A percentile compares a stretch with the other conserved stretches of the same genome.
Evolutionary conservation across 805 yeast species (phyloP).

Genomic region (Pichia manshurica): DNA sequence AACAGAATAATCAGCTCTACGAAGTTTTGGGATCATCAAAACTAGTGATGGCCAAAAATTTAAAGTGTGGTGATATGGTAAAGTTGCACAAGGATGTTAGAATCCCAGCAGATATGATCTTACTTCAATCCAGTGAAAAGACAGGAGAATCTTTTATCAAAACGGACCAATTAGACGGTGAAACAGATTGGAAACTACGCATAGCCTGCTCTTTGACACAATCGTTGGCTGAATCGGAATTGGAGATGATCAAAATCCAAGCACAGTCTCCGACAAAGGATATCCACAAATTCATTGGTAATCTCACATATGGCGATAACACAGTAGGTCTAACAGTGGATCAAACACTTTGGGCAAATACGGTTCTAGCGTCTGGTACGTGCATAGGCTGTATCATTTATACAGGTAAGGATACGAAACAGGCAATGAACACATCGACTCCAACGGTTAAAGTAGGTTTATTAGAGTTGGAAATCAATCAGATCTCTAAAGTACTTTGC

Average conservation of each 20-base stretch:
- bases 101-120: conserved; percentile 88
- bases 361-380: conserved; percentile 91
- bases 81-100: conserved; percentile 73
- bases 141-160: conserved; percentile 88
- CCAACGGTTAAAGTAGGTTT: conserved; percentile 87
- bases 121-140: conserved; percentile 75
- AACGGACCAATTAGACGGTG: conserved; percentile 98
- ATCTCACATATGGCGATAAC: conserved; percentile 51
- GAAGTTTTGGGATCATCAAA: conserved; percentile 52
- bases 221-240: conserved; percentile 38
- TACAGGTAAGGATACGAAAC: conserved; percentile 92
- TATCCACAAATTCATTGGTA: conserved; percentile 78
- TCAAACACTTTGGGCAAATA: conserved; percentile 96
- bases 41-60: conserved; percentile 49
- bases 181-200: conserved; percentile 96
- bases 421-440: conserved; percentile 85
- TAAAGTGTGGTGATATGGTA: conserved; percentile 84
- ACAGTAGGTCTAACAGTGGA: conserved; percentile 72
- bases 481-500: conserved; percentile 81
- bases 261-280: conserved; percentile 81
- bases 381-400: conserved; percentile 84
- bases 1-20: conserved; percentile 78
- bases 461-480: conserved; percentile 85
- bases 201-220: conserved; percentile 75
- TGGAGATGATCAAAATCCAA: conserved; percentile 50